Base-by-base conservation (phyloP, 768 basidiomycete species). In the Podaxis sp. region DNA sequence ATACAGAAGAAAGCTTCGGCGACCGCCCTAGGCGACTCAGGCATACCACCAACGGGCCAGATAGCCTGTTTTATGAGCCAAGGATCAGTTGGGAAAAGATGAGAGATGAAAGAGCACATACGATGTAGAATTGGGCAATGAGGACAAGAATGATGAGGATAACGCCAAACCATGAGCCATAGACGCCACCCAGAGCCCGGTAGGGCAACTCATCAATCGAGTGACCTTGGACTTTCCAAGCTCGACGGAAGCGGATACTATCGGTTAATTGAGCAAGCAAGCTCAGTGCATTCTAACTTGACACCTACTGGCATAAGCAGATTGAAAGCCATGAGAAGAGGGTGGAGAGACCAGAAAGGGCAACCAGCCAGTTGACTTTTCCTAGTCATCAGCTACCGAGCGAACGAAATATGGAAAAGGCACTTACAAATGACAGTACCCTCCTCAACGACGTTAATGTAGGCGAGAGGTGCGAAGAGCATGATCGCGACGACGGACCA, bases 41-140 rank as follows among this genome's bases (percentile, higher is more conserved):
- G 64, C 69, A 74, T 74, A 2, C 76, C 77, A 48, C 78, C 79
- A 53, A 80, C 69, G 12, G 79, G 79, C 73, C 75, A 79, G 49
- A 80, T 66, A 22, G 78, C 77, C 77, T 77, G n/a, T 19, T 51
- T 28, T 24, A 36, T 1, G 61, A 59, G 26, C 52, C 36, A 42
- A 56, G 22, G 51, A 55, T 11, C 36, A 24, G 24, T 2, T 2
- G 13, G 24, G 0, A 1, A 24, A 24, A 22, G 22, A 15, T 13
- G 7, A 57, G 36, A 0, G 17, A 2, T 57, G 4, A 12, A 66
- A 36, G 24, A 40, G 39, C 17, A 66, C 70, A 65, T 52, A 76
- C 80, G 38, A 79, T 73, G 64, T 82, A 82, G 70, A 82, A 80
- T 64, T 82, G 79, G 9, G 78, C 79, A 57, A 82, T 76, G 39